phyloP scores from a whole-genome alignment of 148 eudicot genomes.

The Polygonum aviculare region DNA sequence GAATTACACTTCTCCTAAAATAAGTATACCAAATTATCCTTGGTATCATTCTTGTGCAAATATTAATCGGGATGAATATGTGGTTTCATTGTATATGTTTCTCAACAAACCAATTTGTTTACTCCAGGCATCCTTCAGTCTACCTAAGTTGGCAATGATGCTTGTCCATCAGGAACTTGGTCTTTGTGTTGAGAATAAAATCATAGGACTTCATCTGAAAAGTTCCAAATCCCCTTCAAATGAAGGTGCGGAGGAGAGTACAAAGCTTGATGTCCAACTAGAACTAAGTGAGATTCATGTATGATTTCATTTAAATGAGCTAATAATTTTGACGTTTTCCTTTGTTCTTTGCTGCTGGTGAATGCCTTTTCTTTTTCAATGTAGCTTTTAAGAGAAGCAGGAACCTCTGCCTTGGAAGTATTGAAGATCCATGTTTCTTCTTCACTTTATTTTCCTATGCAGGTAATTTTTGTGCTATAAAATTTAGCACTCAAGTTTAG shows the following conservation, averaged over 20 bases:
- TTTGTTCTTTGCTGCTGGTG: slow-evolving; percentile 7
- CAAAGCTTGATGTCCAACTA: slow-evolving; percentile 78
- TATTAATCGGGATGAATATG: not conserved
- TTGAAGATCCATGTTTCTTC: slow-evolving; percentile 72
- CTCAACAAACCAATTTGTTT: not conserved
- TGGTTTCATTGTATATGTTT: not conserved
- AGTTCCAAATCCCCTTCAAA: slow-evolving; percentile 53
- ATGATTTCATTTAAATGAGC: slow-evolving; percentile 18
- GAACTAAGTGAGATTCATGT: slow-evolving; percentile 96
- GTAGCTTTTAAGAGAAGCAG: slow-evolving; percentile 74
- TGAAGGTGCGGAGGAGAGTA: slow-evolving; percentile 88
- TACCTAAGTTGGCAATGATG: slow-evolving; percentile 72
- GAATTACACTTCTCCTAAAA: not conserved
- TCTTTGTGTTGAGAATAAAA: slow-evolving; percentile 65
- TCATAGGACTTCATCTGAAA: slow-evolving; percentile 78
- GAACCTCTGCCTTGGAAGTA: slow-evolving; percentile 72
- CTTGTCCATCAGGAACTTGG: slow-evolving; percentile 50
- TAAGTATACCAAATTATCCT: not conserved
- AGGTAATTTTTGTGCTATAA: slow-evolving; percentile 33
- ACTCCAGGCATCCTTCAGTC: slow-evolving; percentile 48
- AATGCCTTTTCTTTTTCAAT: slow-evolving; percentile 6
- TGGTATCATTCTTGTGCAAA: not conserved
- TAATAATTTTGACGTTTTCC: not conserved
- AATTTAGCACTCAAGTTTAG: not conserved
- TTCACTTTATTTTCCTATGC: slow-evolving; percentile 67